Conservation (phyloP, 495 filamentous ascomycete genomes). For the Penicillium waksmanii region DNA sequence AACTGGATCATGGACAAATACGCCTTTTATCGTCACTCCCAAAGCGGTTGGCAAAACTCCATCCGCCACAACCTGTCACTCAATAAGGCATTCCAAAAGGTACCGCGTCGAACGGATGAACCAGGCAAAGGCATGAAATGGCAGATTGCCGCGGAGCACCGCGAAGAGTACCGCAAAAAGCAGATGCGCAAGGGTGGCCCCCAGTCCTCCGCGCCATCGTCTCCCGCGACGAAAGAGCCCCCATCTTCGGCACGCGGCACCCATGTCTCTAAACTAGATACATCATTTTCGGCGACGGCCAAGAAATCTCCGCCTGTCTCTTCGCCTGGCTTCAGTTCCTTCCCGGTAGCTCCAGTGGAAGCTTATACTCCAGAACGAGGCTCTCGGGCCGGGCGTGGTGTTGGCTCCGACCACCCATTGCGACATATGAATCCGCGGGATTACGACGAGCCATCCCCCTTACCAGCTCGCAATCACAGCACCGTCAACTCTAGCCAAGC, state of each 20-base stretch:
- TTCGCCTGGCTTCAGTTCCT: conserved; percentile 51
- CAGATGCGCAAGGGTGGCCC: conserved; percentile 50
- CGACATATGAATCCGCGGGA: conserved; percentile 40
- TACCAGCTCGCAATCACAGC: conserved; percentile 53
- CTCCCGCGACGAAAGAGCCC: conserved; percentile 48
- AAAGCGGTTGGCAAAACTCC: conserved; percentile 94
- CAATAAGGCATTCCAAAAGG: conserved; percentile 90
- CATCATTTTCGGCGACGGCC: conserved; percentile 44
- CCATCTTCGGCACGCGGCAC: conserved; percentile 29
- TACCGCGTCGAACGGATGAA: conserved; percentile 88
- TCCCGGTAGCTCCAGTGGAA: conserved; percentile 51
- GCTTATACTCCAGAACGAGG: conserved; percentile 53
- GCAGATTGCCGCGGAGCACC: conserved; percentile 79
- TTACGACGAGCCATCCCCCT: conserved; percentile 59
- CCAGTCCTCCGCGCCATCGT: conserved; percentile 52
- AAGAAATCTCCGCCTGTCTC: conserved; percentile 58
- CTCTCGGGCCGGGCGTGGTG: conserved; percentile 40
- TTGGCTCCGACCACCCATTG: conserved; percentile 38
- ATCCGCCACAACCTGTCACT: conserved; percentile 95
- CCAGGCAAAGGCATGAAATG: conserved; percentile 99
- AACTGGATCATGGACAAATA: conserved; percentile 86
- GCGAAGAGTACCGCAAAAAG: conserved; percentile 75
- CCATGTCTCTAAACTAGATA: conserved; percentile 45
- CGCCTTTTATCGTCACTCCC: conserved; percentile 84
- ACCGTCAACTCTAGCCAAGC: conserved; percentile 33